Conservation (phyloP, 805 yeast species). For the Saturnispora zaruensis region DNA sequence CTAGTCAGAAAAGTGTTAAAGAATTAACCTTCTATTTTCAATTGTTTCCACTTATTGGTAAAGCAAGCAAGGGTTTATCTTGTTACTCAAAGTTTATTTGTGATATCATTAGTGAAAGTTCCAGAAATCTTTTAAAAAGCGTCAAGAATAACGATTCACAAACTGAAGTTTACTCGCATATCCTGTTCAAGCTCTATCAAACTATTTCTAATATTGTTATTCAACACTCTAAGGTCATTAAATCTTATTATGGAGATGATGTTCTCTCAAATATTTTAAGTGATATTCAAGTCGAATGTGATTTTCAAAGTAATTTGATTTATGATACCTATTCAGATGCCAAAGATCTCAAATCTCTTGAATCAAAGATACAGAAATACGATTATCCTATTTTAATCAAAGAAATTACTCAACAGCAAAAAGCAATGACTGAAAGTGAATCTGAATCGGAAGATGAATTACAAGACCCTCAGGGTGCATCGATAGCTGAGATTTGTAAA, state of each 20-base stretch:
- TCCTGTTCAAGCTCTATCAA: constrained; percentile 65
- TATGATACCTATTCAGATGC: constrained; percentile 79
- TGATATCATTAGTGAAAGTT: constrained; percentile 70
- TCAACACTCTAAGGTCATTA: constrained; percentile 78
- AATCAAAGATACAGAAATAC: constrained; percentile 50
- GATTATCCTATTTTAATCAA: constrained; percentile 39
- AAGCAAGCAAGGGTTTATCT: constrained; percentile 60
- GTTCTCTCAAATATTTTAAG: constrained; percentile 62
- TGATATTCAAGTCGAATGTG: constrained; percentile 78
- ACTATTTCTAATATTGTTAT: constrained; percentile 75
- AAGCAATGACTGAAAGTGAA: constrained; percentile 20
- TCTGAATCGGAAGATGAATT: constrained; percentile 15
- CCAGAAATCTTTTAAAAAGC: constrained; percentile 53
- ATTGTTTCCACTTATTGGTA: constrained; percentile 78
- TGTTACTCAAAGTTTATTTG: constrained; percentile 84
- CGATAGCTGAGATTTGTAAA: constrained; percentile 60
- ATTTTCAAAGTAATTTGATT: constrained; percentile 84
- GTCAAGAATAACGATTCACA: constrained; percentile 30
- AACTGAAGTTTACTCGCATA: constrained; percentile 49
- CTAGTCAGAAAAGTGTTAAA: constrained; percentile 54
- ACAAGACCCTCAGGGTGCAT: constrained; percentile 24
- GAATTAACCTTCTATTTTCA: constrained; percentile 72
- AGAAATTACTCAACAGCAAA: constrained; percentile 25
- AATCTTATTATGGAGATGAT: constrained; percentile 56
- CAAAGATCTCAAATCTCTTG: constrained; percentile 45